phyloP scores from a whole-genome alignment of 148 eudicot species.

The Arbutus unedo region DNA sequence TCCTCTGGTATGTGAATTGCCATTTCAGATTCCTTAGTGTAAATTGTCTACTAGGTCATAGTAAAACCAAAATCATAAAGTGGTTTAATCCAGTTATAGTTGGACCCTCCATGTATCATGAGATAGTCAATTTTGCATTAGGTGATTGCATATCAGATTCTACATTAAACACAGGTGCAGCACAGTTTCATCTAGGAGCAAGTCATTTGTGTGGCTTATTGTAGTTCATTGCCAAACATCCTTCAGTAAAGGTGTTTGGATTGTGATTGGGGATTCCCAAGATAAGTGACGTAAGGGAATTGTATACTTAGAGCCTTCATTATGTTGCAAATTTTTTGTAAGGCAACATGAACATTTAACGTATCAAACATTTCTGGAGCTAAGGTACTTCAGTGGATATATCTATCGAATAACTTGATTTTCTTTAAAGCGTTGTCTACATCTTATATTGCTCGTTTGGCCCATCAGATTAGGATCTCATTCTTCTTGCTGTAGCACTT shows the following conservation, averaged over 20 bases:
- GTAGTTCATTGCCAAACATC: not conserved
- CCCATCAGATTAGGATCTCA: not conserved
- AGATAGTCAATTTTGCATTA: not conserved
- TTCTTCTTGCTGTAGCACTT: not conserved
- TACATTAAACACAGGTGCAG: not conserved
- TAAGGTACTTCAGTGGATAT: not conserved
- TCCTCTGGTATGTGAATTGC: not conserved
- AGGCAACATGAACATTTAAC: not conserved
- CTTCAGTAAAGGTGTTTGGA: not conserved
- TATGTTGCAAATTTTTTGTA: not conserved
- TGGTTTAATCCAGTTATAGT: not conserved
- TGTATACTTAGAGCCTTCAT: not conserved
- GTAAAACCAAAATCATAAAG: not conserved
- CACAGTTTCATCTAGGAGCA: not conserved
- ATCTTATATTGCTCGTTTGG: not conserved
- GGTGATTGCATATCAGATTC: not conserved
- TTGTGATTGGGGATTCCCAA: not conserved
- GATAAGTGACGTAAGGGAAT: not conserved
- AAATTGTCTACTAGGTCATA: not conserved
- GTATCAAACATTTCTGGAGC: not conserved
- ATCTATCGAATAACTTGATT: not conserved
- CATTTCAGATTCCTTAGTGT: not conserved
- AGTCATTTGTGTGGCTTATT: not conserved
- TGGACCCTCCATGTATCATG: not conserved
- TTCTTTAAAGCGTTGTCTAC: not conserved